Base-by-base conservation (phyloP, 2,329 filamentous ascomycete species). In the Fusarium keratoplasticum region DNA sequence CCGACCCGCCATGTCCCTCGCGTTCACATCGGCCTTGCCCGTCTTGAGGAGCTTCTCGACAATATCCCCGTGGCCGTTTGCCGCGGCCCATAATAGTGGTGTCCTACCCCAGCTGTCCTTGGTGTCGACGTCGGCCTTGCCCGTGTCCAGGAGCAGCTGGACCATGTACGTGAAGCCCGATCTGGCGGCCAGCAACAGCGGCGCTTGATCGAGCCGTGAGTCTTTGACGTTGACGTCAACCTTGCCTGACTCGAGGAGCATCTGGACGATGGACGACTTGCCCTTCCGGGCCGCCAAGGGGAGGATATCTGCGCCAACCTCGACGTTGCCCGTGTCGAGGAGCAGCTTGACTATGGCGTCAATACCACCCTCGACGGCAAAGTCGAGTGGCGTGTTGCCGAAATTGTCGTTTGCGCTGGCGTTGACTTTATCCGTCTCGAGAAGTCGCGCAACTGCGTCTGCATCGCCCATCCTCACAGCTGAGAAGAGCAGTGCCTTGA, bases 31-130 rank as follows among this genome's bases (percentile, higher is more conserved):
- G 66, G 40, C 55, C 29, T 47, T 67, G 55, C 52, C 71, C 65
- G 16, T 61, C 67, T 71, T 67, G 67, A 74, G 67, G 71, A 74
- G 59, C 59, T 50, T 47, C 63, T 64, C 61, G 61, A 57, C 50
- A 40, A 60, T 58, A 44, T 66, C 58, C 40, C 35, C 57, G 33
- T 54, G 65, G 33, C 67, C 71, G 64, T 64, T 68, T 29, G 35
- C 14, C 7, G 35, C 33, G 14, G 57, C 57, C 27, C 20, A 38
- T 16, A 31, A 20, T 27, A 60, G 35, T 27, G 57, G 57, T 29
- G 57, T 40, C 27, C 22, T 44, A 31, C 35, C 35, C 20, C 36
- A 22, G n/a, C 36, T 29, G 13, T 60, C 35, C 20, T 31, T 44
- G n/a, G 57, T 38, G 29, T 62, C 31, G 29, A 62, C 42, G 13